Evolutionary conservation across 2,329 filamentous ascomycete genomes (phyloP), one percentile per base, ranked within the genome.

Genomic region (Parascedosporium putredinis): DNA sequence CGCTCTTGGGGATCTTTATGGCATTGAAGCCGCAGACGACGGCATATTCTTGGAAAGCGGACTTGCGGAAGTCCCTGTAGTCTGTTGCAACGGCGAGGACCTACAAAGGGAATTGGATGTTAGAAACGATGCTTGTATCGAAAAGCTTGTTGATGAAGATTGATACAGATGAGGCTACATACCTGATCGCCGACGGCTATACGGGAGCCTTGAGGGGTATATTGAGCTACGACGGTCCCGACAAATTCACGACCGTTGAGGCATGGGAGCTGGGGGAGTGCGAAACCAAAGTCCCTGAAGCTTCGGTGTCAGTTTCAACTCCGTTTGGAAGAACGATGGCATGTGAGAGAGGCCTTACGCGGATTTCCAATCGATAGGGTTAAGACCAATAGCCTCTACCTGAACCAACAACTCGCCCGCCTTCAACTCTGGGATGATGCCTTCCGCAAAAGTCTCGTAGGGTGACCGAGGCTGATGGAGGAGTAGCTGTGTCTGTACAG

Each of bases 351-450:
- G 12, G 10, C 18, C 78, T 56, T 67, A 85, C 82, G 83, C 80
- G 52, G 79, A 75, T 67, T 86, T 86, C 80, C 80, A 86, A 60
- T 87, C 86, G 50, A 89, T 84, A 0, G 86, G 86, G 57, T 89
- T 89, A 33, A 89, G 65, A 0, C 85, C 84, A 56, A 87, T 81
- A 10, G 77, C 76, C 33, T 50, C 34, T n/a, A 50, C 38, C 31
- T 50, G 38, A 9, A 50, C 47, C n/a, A 50, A 40, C 5, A 50
- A 31, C 38, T 50, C 47, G 16, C 47, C 47, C 8, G 24, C 16
- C 25, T 29, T 45, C 9, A 50, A 40, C 8, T 18, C 40, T 10
- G 47, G 47, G 14, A 50, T 25, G 8, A 16, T 40, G 16, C 47
- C 47, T 23, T 45, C 40, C 4, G 27, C 9, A 23, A 50, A 50